Conservation (phyloP, 305 asterid species). For the Plantago rigida region DNA sequence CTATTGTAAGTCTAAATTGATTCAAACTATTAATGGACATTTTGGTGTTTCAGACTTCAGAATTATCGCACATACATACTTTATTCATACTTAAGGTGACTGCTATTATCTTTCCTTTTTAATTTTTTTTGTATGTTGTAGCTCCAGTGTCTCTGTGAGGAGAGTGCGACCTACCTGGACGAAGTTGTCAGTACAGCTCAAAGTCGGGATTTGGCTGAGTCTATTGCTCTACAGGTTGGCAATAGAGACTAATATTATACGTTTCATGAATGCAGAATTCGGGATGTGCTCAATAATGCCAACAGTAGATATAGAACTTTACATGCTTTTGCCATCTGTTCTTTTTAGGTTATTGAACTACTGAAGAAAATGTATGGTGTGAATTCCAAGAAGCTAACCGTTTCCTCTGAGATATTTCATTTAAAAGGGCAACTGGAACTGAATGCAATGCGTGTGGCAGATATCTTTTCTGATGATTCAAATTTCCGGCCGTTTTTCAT, state of each 20-base stretch:
- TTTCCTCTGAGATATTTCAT: constrained; percentile 42
- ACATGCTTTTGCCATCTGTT: constrained; percentile 25
- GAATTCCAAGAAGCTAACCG: constrained; percentile 36
- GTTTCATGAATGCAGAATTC: constrained; percentile 13
- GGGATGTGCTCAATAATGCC: background rate
- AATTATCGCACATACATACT: too few relatives aligned
- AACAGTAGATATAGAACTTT: background rate
- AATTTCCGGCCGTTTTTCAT: constrained; percentile 75
- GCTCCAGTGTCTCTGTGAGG: constrained; percentile 94
- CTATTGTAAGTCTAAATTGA: constrained; percentile 63
- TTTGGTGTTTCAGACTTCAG: too few relatives aligned
- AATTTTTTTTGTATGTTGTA: constrained; percentile 32
- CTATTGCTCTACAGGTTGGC: constrained; percentile 69
- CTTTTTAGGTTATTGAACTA: constrained; percentile 67
- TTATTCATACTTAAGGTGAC: background rate
- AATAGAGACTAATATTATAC: constrained; percentile 9
- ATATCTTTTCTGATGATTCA: constrained; percentile 92
- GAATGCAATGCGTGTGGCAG: constrained; percentile 87
- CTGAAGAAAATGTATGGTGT: constrained; percentile 74
- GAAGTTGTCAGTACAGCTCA: constrained; percentile 72
- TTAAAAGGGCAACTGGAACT: constrained; percentile 87
- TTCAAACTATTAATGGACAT: constrained; percentile 19
- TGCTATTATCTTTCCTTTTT: background rate
- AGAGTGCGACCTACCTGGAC: constrained; percentile 83
- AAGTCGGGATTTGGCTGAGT: constrained; percentile 68